Conservation (phyloP, 2,329 filamentous ascomycete species). For the Colletotrichum sp. region DNA sequence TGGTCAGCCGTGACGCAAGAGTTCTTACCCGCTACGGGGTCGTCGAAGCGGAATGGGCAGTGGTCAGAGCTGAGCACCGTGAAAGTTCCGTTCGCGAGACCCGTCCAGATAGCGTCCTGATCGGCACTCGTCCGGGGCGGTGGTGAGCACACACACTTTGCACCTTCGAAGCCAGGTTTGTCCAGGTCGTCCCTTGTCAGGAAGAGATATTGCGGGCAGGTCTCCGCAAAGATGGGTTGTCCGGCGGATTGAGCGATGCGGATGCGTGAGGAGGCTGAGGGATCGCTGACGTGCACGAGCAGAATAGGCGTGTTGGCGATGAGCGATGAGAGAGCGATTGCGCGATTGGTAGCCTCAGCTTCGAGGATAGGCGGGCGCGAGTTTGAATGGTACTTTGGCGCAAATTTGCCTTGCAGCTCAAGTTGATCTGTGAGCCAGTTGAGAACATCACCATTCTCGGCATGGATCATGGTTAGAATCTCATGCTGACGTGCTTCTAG, state of each 20-base stretch:
- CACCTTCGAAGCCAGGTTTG: conserved; percentile 55
- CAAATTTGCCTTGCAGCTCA: conserved; percentile 49
- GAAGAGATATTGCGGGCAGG: conserved; percentile 60
- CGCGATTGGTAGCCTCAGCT: conserved; percentile 55
- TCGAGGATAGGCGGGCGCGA: conserved; percentile 32
- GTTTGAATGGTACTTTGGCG: conserved; percentile 54
- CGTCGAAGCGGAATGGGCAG: background rate
- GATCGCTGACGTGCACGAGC: conserved; percentile 56
- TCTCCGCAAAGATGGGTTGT: conserved; percentile 56
- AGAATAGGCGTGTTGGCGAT: conserved; percentile 52
- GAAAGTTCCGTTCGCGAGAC: conserved; percentile 55
- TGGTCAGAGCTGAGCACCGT: conserved; percentile 36
- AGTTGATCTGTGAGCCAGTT: conserved; percentile 58
- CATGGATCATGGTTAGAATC: conserved; percentile 53
- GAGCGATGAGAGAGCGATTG: conserved; percentile 52
- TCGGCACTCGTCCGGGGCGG: conserved; percentile 51
- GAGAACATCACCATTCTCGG: conserved; percentile 57
- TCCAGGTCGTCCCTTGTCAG: conserved; percentile 56
- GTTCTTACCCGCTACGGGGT: conserved; percentile 30
- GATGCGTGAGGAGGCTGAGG: conserved; percentile 48
- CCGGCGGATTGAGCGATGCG: conserved; percentile 43
- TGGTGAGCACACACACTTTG: conserved; percentile 57
- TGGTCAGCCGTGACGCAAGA: conserved; percentile 22
- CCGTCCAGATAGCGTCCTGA: conserved; percentile 54
- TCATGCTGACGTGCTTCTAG: conserved; percentile 40